Evolutionary conservation across 441 rosid genomes (phyloP).

Genomic region (Raphanus hybrid): DNA sequence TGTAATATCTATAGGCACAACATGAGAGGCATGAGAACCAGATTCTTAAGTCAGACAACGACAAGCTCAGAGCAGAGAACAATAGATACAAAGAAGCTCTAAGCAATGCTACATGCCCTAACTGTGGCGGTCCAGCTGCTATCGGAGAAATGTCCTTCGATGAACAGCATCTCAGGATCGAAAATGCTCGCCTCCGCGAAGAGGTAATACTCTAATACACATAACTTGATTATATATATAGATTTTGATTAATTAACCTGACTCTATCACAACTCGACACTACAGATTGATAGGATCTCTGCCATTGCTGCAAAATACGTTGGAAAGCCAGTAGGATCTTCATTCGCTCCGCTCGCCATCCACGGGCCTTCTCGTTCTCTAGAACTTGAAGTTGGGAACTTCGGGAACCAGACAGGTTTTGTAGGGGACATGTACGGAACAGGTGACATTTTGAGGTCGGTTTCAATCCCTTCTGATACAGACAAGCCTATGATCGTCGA

Average conservation of each 20-base stretch:
- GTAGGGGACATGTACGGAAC: slow-evolving; percentile 83
- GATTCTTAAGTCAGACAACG: slow-evolving; percentile 75
- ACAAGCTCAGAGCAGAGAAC: slow-evolving; percentile 85
- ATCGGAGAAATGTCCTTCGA: slow-evolving; percentile 98
- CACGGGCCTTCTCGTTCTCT: slow-evolving; percentile 67
- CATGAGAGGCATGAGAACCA: slow-evolving; percentile 84
- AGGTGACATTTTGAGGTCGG: slow-evolving; percentile 62
- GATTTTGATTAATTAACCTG: not conserved
- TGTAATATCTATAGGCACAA: slow-evolving; percentile 62
- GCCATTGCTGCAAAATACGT: slow-evolving; percentile 88
- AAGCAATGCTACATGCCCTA: slow-evolving; percentile 85
- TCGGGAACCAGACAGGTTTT: slow-evolving; percentile 63
- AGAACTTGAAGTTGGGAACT: slow-evolving; percentile 69
- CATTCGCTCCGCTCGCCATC: slow-evolving; percentile 56
- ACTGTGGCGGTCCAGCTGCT: slow-evolving; percentile 89
- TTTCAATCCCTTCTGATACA: slow-evolving; percentile 62
- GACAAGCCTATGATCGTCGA: slow-evolving; percentile 95
- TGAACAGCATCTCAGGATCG: slow-evolving; percentile 92
- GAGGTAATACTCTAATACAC: slow-evolving; percentile 55
- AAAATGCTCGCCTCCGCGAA: slow-evolving; percentile 85
- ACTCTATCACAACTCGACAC: not conserved
- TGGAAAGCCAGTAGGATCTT: slow-evolving; percentile 71
- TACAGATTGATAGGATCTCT: slow-evolving; percentile 92
- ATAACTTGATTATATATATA: not conserved
- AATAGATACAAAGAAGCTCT: slow-evolving; percentile 88